Evolutionary conservation across 768 basidiomycete genomes (phyloP), one percentile per base, ranked within the genome.

Genomic region (Rhodotorula taiwanensis): DNA sequence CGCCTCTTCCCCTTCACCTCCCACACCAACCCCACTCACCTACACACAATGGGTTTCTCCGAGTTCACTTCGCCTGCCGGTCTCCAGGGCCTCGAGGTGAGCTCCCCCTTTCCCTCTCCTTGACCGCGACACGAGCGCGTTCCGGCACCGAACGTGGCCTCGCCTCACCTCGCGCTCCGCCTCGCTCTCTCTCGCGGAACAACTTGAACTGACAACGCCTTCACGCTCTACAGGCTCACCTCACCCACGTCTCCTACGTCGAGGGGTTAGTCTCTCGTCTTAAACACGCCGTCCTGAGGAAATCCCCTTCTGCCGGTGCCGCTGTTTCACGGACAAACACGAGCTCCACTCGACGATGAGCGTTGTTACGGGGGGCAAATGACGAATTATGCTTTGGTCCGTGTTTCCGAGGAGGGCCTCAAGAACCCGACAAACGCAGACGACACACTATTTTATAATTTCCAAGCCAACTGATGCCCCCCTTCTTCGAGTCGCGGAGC

Each of bases 371-470:
- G 10, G 36, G 10, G 36, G 10, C 36, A 39, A 85, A 89, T 87
- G 87, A 88, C 76, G 48, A 77, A 75, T 69, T 71, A 79, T 75
- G 86, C 86, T 87, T 87, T 89, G 89, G 88, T 90, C 88, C 88
- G 88, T 89, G 88, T 89, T 89, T 87, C 88, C 83, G 84, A 89
- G 60, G 36, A 83, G 69, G 86, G 87, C 84, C 80, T 86, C 73
- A 76, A 91, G 88, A 89, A 86, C 82, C 86, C 83, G 82, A 77
- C 57, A 78, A 39, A 77, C 76, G 76, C 79, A 88, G 87, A 85
- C 79, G 87, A 89, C 72, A 86, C 36, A 59, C 34, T 58, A 71
- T 33, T 75, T 60, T 50, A 10, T 39, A n/a, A 39, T 39, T 77
- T 76, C 86, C 81, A 84, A 82, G 86, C 85, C 76, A 72, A 83